Evolutionary conservation across 495 filamentous ascomycete species (phyloP).

Genomic region (Staphylotrichum tortipilum): DNA sequence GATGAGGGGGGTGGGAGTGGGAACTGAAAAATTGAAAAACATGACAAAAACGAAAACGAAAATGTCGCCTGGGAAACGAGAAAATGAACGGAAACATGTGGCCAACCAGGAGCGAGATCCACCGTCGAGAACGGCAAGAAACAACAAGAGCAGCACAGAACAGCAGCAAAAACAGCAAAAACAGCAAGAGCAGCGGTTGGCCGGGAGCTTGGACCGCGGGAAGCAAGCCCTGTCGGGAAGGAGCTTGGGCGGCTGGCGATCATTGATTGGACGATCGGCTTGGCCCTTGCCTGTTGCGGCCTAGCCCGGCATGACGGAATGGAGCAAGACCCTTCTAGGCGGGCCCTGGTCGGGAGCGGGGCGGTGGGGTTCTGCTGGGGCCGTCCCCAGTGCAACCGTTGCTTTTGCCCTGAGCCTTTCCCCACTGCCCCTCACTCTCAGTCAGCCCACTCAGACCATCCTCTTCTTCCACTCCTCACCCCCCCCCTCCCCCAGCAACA

Average conservation of each 20-base stretch:
- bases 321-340: conserved; percentile 6
- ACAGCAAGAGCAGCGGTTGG: neutral
- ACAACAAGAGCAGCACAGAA: no score
- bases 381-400: neutral
- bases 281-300: neutral
- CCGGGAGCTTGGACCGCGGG: conserved; percentile 2
- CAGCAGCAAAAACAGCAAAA: neutral
- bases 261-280: conserved; percentile 11
- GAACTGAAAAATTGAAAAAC: no score
- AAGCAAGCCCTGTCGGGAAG: neutral
- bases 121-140: no score
- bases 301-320: conserved; percentile 13
- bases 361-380: no score
- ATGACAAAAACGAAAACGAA: no score
- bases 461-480: neutral
- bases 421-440: no score
- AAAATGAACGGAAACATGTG: no score
- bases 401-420: neutral
- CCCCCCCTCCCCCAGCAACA: neutral
- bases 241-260: conserved; percentile 5
- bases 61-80: no score
- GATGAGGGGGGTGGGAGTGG: no score
- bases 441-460: no score
- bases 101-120: no score
- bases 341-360: conserved; percentile 4